These are phyloP conservation scores for Backusella sp. DNA, from an alignment of 192 early-diverging fungal species.

Conservation along the genomic window DNA sequence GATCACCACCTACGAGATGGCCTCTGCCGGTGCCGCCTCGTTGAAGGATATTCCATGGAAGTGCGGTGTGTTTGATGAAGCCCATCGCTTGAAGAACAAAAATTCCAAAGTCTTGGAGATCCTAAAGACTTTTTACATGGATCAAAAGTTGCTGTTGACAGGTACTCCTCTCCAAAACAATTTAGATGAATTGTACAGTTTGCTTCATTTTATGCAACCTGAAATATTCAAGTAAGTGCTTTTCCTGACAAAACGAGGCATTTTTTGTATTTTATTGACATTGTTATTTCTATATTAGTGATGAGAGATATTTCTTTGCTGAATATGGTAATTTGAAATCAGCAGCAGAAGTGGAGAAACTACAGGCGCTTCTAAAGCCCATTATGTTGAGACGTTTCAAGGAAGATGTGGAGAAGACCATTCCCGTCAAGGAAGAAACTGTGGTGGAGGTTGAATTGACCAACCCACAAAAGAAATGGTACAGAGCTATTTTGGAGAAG, in stretches of 20 bases:
- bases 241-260: background rate
- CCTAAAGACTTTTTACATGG: constrained; percentile 71
- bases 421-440: constrained; percentile 88
- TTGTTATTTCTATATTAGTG: constrained; percentile 26
- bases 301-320: constrained; percentile 64
- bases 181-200: constrained; percentile 76
- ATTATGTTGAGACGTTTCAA: constrained; percentile 85
- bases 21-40: constrained; percentile 60
- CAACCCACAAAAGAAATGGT: constrained; percentile 80
- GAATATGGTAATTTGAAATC: constrained; percentile 69
- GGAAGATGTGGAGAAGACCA: constrained; percentile 85
- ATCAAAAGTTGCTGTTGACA: constrained; percentile 75
- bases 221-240: constrained; percentile 54
- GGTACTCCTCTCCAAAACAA: constrained; percentile 86
- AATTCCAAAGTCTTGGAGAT: constrained; percentile 76
- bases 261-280: background rate
- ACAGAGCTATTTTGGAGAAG: constrained; percentile 77
- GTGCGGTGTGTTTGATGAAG: constrained; percentile 78
- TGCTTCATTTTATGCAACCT: constrained; percentile 81
- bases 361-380: constrained; percentile 76
- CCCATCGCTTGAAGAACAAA: constrained; percentile 82
- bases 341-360: constrained; percentile 70
- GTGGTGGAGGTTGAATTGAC: constrained; percentile 85
- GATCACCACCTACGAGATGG: constrained; percentile 60
- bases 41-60: constrained; percentile 72